Evolutionary conservation across 176 grass and related monocot species (phyloP).

Genomic region (Urochloa ruziziensis): DNA sequence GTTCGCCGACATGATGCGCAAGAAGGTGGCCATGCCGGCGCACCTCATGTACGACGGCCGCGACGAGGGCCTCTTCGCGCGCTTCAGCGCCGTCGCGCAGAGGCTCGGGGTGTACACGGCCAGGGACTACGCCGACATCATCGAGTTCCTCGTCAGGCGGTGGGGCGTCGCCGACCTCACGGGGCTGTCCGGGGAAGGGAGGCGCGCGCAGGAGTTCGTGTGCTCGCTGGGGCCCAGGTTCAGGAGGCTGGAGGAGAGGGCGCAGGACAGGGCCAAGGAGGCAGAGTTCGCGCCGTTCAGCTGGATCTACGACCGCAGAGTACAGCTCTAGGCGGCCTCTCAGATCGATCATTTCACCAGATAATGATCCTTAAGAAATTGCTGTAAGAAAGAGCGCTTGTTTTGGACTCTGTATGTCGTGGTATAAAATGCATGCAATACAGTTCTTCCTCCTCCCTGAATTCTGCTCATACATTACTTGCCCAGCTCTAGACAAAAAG

Average conservation of each 20-base stretch:
- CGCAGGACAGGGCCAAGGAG: neutral
- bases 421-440: neutral
- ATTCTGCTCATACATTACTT: neutral
- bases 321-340: conserved; percentile 30
- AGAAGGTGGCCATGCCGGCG: conserved; percentile 43
- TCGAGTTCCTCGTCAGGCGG: conserved; percentile 33
- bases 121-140: conserved; percentile 38
- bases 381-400: neutral
- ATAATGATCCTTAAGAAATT: neutral
- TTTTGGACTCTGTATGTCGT: neutral
- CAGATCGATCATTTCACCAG: neutral
- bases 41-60: conserved; percentile 36
- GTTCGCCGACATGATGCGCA: conserved; percentile 35
- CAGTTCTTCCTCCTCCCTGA: neutral
- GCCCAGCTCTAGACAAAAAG: neutral
- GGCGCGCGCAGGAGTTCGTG: conserved; percentile 35
- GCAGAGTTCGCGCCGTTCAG: conserved; percentile 13
- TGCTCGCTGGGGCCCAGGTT: conserved; percentile 36
- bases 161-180: conserved; percentile 13
- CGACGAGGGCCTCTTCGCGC: conserved; percentile 15
- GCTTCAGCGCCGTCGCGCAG: conserved; percentile 36
- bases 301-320: conserved; percentile 24
- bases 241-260: conserved; percentile 39
- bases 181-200: conserved; percentile 32
- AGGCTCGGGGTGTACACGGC: conserved; percentile 26